Percentiles rank a stretch among this genome's conserved stretches.
Evolutionary conservation across 495 filamentous ascomycete species (phyloP).

Genomic region (Neurospora pannonica): DNA sequence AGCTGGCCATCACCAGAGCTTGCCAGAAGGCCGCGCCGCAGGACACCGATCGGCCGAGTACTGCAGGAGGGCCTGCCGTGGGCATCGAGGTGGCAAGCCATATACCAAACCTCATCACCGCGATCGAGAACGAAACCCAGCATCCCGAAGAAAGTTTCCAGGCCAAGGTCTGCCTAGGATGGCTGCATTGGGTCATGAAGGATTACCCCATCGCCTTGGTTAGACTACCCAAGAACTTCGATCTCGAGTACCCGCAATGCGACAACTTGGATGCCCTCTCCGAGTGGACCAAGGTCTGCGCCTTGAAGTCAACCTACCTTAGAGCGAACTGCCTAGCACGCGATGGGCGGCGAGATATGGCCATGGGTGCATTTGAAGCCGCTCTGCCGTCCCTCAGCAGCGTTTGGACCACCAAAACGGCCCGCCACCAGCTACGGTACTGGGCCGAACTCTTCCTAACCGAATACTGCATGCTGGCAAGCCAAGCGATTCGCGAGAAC

Average conservation of each 20-base stretch:
- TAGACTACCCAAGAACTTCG: conserved; percentile 54
- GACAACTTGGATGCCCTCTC: conserved; percentile 39
- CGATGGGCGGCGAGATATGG: conserved; percentile 43
- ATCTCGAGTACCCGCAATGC: conserved; percentile 39
- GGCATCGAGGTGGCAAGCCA: conserved; percentile 38
- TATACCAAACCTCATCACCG: conserved; percentile 55
- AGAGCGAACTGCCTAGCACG: conserved; percentile 60
- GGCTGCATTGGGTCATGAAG: conserved; percentile 68
- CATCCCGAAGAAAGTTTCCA: conserved; percentile 65
- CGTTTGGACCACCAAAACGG: conserved; percentile 30
- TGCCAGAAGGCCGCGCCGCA: conserved; percentile 34
- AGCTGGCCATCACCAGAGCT: conserved; percentile 50
- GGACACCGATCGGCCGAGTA: conserved; percentile 31
- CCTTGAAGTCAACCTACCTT: conserved; percentile 67
- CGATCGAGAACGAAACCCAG: conserved; percentile 51
- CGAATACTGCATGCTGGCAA: conserved; percentile 57
- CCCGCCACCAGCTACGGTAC: conserved; percentile 51
- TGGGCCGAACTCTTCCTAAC: conserved; percentile 75
- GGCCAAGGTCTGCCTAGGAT: conserved; percentile 69
- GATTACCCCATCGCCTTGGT: conserved; percentile 53
- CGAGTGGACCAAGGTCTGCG: conserved; percentile 71
- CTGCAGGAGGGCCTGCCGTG: conserved; percentile 3
- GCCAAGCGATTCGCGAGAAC: conserved; percentile 42
- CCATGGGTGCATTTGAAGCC: conserved; percentile 53
- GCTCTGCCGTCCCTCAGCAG: conserved; percentile 49